Percentiles rank a stretch among this genome's conserved stretches.
phyloP scores from a whole-genome alignment of 257 asterid species.

The Ilex asprella region DNA sequence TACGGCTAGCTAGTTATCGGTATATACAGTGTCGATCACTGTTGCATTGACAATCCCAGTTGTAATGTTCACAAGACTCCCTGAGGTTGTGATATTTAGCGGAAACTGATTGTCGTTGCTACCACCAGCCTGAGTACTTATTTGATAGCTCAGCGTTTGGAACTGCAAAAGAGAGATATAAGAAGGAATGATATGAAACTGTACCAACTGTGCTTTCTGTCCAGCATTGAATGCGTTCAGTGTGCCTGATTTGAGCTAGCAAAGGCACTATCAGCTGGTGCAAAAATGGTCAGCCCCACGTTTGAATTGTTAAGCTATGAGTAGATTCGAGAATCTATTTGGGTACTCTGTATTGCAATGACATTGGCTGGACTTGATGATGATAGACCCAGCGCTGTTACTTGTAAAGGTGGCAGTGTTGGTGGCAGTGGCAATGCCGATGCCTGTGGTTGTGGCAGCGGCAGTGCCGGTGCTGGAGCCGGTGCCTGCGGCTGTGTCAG shows the following conservation, averaged over 20 bases:
- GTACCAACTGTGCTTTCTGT: background rate
- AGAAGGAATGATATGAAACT: background rate
- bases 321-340: background rate
- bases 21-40: background rate
- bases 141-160: background rate
- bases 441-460: too few species aligned
- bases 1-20: background rate
- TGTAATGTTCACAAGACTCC: background rate
- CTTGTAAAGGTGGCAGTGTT: background rate
- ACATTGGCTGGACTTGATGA: background rate
- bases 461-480: too few species aligned
- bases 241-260: background rate
- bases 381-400: too few species aligned
- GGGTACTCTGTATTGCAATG: background rate
- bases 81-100: background rate
- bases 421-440: too few species aligned
- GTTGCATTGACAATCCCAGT: background rate
- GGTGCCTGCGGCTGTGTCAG: too few species aligned
- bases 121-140: background rate
- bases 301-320: background rate
- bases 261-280: background rate
- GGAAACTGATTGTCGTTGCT: background rate
- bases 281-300: background rate
- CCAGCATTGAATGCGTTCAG: background rate
- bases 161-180: background rate